These are phyloP conservation scores for Terana coerulea DNA, from an alignment of 768 basidiomycete genomes.

Conservation along the genomic window DNA sequence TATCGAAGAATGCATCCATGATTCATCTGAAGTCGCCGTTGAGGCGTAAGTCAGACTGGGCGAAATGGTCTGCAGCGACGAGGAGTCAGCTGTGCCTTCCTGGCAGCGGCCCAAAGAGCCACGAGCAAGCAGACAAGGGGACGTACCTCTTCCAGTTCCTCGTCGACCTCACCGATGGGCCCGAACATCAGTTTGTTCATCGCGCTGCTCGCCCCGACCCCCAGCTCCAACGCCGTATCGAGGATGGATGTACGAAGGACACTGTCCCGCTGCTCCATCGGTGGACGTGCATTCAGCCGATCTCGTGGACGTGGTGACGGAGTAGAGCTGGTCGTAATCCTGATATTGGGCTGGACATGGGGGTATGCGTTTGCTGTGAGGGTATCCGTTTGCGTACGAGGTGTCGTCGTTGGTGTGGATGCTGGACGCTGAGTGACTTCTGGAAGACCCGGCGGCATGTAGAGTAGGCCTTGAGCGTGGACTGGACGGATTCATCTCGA, in stretches of 20 bases:
- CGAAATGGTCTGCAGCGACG: conserved; percentile 22
- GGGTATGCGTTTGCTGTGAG: too few relatives aligned
- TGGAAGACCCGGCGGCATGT: too few relatives aligned
- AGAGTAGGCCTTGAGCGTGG: too few relatives aligned
- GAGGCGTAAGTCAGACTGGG: conserved; percentile 39
- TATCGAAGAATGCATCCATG: conserved; percentile 20
- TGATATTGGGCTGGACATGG: too few relatives aligned
- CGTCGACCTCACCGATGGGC: conserved; percentile 53
- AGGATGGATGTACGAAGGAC: conserved; percentile 71
- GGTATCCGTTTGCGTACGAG: too few relatives aligned
- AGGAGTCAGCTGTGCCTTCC: too few relatives aligned
- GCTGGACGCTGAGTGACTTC: too few relatives aligned
- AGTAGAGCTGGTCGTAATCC: too few relatives aligned
- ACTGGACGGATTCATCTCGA: too few relatives aligned
- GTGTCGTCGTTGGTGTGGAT: too few relatives aligned
- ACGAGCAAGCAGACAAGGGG: not conserved
- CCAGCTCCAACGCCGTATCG: conserved; percentile 67
- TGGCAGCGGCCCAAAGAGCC: too few relatives aligned
- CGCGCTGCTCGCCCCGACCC: conserved; percentile 52
- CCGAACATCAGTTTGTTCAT: conserved; percentile 75
- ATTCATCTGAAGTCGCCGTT: conserved; percentile 41
- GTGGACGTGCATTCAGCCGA: not conserved
- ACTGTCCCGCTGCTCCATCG: conserved; percentile 42
- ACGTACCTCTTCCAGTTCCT: conserved; percentile 37
- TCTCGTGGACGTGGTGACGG: not conserved